A percentile compares a stretch with the other conserved stretches of the same genome.
Conservation (phyloP, 345 rosid species). For the Eucalyptus cloeziana region DNA sequence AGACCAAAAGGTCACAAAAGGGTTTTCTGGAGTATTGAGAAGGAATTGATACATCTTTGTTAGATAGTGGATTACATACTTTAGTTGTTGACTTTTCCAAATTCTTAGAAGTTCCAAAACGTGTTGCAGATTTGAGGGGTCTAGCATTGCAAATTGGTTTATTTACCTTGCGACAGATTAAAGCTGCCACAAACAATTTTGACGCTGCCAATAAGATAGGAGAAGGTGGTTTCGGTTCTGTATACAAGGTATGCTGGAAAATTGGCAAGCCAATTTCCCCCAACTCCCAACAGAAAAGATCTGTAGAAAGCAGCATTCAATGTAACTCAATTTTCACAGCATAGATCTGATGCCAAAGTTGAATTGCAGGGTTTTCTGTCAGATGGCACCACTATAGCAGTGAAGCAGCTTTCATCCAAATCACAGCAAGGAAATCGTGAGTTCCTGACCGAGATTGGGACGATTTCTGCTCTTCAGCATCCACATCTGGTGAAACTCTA, state of each 20-base stretch:
- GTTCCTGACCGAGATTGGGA: constrained; percentile 9
- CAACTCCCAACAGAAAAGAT: background rate
- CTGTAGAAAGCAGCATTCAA: background rate
- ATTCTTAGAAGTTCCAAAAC: background rate
- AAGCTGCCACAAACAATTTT: constrained; percentile 9
- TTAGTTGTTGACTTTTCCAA: background rate
- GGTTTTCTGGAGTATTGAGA: background rate
- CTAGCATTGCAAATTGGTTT: constrained; percentile 4
- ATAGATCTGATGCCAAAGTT: background rate
- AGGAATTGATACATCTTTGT: background rate
- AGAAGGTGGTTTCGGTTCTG: constrained; percentile 15
- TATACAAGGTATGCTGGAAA: background rate
- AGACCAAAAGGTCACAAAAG: background rate
- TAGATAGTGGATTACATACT: background rate
- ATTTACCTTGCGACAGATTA: constrained; percentile 2
- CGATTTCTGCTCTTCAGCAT: constrained; percentile 7
- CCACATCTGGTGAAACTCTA: constrained; percentile 9
- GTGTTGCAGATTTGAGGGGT: background rate
- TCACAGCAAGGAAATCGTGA: constrained; percentile 42
- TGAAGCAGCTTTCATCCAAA: constrained; percentile 60
- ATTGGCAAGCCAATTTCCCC: background rate
- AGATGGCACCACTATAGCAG: constrained; percentile 11
- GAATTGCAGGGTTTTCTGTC: background rate
- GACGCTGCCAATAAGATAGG: constrained; percentile 2
- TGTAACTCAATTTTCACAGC: background rate